Conservation (phyloP, 768 basidiomycete species). For the Boletus edulis region DNA sequence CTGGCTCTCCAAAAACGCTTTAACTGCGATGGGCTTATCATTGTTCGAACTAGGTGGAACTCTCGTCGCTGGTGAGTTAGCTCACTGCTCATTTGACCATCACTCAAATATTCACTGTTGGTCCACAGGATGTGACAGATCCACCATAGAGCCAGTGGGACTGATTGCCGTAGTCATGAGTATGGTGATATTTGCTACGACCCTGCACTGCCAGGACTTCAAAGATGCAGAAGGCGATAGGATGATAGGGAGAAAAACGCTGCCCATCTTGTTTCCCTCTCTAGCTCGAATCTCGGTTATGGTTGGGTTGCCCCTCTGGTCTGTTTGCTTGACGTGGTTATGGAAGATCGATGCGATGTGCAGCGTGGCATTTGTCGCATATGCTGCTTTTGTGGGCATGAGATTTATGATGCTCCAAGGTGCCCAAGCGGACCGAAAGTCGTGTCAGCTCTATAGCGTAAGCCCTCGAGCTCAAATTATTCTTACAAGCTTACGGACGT, state of each 20-base stretch:
- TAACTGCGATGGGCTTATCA: conserved; percentile 38
- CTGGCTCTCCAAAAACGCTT: conserved; percentile 35
- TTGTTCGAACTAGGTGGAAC: conserved; percentile 39
- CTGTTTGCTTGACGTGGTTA: conserved; percentile 24
- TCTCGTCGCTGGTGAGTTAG: conserved; percentile 33
- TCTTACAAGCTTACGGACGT: not conserved
- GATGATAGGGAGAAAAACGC: conserved; percentile 36
- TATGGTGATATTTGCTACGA: conserved; percentile 35
- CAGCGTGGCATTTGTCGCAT: conserved; percentile 25
- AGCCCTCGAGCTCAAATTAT: conserved; percentile 2
- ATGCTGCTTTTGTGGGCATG: conserved; percentile 23
- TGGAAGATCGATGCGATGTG: conserved; percentile 29
- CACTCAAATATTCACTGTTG: conserved; percentile 1
- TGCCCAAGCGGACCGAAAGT: conserved; percentile 24
- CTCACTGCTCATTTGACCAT: not conserved
- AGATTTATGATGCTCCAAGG: conserved; percentile 24
- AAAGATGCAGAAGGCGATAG: conserved; percentile 44
- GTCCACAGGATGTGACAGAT: conserved; percentile 23
- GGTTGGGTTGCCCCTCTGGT: conserved; percentile 30
- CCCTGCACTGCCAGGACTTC: conserved; percentile 35
- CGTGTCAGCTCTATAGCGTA: conserved; percentile 33
- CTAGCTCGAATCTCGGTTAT: conserved; percentile 26
- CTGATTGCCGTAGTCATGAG: conserved; percentile 32
- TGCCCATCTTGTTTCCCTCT: conserved; percentile 43
- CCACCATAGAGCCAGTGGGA: conserved; percentile 22